These are phyloP conservation scores for Gossypium schwendimanii DNA, from an alignment of 441 rosid genomes.

Conservation along the genomic window DNA sequence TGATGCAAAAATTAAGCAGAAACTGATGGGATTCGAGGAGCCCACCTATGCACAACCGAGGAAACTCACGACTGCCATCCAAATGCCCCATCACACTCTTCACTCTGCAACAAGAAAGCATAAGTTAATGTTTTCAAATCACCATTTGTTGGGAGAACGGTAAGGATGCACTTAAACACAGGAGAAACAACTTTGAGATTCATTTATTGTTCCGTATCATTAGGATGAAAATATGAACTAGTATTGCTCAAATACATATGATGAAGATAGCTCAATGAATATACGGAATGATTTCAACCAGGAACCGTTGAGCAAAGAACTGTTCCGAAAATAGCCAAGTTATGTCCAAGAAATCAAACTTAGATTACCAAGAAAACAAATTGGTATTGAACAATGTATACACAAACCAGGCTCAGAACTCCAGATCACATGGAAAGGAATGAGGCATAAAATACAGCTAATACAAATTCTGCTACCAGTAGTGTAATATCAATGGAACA, in stretches of 20 bases:
- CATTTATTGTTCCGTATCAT: not conserved
- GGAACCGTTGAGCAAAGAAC: not conserved
- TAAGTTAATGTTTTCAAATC: not conserved
- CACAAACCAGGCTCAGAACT: not conserved
- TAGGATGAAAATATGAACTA: not conserved
- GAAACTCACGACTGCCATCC: constrained; percentile 67
- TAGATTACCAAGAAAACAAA: not conserved
- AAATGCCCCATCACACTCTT: constrained; percentile 71
- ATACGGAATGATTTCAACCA: not conserved
- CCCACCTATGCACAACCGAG: constrained; percentile 73
- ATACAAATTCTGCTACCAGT: not conserved
- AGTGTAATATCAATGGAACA: constrained; percentile 14
- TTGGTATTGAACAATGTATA: not conserved
- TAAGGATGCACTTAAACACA: not conserved
- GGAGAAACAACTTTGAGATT: not conserved
- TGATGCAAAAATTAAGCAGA: not conserved
- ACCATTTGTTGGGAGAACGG: not conserved
- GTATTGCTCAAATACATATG: not conserved
- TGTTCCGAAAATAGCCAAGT: not conserved
- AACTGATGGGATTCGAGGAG: not conserved
- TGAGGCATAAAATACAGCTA: not conserved
- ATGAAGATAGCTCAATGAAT: not conserved
- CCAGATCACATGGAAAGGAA: not conserved
- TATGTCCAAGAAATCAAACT: not conserved
- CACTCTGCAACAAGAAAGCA: constrained; percentile 40